These are phyloP conservation scores for Phytophthora agathidicida DNA, from an alignment of 352 stramenopile genomes.

Conservation along the genomic window DNA sequence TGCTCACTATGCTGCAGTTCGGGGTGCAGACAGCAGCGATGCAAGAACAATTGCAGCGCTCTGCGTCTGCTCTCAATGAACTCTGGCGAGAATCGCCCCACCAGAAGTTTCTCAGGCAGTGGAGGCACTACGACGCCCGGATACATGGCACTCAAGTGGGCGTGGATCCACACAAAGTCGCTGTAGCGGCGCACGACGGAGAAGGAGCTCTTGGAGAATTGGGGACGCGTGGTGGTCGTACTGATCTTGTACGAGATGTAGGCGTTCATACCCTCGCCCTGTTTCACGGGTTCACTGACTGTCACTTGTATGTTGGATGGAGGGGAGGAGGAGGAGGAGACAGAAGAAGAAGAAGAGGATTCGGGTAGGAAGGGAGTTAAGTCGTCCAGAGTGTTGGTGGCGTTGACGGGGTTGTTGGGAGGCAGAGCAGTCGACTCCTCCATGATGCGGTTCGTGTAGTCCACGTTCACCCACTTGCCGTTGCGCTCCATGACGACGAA, in stretches of 20 bases:
- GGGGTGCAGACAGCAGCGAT: constrained; percentile 78
- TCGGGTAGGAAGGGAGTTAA: constrained; percentile 18
- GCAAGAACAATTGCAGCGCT: constrained; percentile 82
- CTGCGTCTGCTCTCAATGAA: constrained; percentile 90
- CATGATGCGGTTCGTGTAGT: constrained; percentile 77
- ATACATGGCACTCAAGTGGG: constrained; percentile 86
- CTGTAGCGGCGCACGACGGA: constrained; percentile 93
- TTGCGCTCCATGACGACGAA: constrained; percentile 60
- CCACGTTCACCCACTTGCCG: constrained; percentile 89
- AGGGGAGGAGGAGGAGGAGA: constrained; percentile 9
- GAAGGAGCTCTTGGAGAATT: constrained; percentile 89
- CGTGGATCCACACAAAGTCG: constrained; percentile 97
- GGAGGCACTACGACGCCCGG: constrained; percentile 93
- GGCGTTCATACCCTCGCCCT: constrained; percentile 97
- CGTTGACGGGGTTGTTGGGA: too few relatives aligned
- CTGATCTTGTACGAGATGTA: constrained; percentile 98
- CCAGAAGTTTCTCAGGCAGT: constrained; percentile 96
- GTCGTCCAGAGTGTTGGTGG: constrained; percentile 10
- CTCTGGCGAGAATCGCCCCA: constrained; percentile 93
- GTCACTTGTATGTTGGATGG: constrained; percentile 73
- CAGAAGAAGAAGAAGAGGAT: constrained; percentile 2
- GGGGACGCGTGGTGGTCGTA: constrained; percentile 72
- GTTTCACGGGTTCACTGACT: constrained; percentile 96
- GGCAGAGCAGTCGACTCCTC: constrained; percentile 47
- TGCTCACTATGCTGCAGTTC: constrained; percentile 88